Base-by-base conservation (phyloP, 2,329 filamentous ascomycete genomes). In the Torrubiella hemipterigena region DNA sequence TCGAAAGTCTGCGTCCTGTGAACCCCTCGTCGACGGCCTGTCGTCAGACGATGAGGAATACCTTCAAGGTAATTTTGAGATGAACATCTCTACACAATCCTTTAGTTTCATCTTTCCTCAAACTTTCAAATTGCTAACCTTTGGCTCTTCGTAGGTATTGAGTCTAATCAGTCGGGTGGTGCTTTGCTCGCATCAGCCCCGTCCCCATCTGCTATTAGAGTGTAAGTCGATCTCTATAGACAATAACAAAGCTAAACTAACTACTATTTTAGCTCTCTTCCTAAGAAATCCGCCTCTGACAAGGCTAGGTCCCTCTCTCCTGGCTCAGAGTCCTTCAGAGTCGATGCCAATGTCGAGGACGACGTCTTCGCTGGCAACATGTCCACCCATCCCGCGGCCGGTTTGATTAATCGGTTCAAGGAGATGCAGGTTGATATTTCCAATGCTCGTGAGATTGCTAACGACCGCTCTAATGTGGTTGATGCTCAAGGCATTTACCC, bases 401-500 rank as follows among this genome's bases (percentile, higher is more conserved):
- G n/a, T n/a, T 13, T 29, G 6, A 16, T 23, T 16, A 16, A n/a
- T 13, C 17, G 14, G 9, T 4, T 14, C 14, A 17, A n/a, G 17
- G 11, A 6, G 20, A 25, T n/a, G 15, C n/a, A 11, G 5, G 7
- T 14, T 8, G 8, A 13, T 3, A 20, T 22, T 3, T 10, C 17
- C 4, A 15, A 17, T 15, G 21, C 8, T 7, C 11, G 29, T 15
- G 4, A 15, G n/a, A 23, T 15, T 20, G 1, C 15, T 16, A 27
- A 17, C 5, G 12, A 17, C n/a, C 18, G 18, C 4, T 20, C 32
- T 15, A 17, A 31, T 3, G 28, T 29, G n/a, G 48, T 63, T 3
- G 66, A 73, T 42, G 63, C 68, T 4, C 70, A 75, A 43, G 52
- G 52, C 1, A 51, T 64, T 21, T 71, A 69, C 32, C 63, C 69